These are phyloP conservation scores for Lathyrus tuberosus DNA, from an alignment of 306 rosid genomes.

Conservation along the genomic window DNA sequence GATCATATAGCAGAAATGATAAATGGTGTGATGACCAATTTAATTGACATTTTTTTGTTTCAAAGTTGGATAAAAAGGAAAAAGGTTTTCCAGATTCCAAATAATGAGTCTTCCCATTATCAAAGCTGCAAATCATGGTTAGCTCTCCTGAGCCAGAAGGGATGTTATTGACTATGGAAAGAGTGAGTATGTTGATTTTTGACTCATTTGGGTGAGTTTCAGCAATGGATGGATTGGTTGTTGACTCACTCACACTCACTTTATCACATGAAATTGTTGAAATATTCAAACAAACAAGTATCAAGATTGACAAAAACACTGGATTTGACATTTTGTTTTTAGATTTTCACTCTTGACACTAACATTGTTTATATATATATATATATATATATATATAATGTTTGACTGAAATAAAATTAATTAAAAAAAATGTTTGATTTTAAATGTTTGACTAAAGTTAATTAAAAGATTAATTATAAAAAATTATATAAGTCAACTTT, in stretches of 20 bases:
- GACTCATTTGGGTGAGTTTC: not conserved
- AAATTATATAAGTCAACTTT: too few species aligned
- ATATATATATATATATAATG: too few species aligned
- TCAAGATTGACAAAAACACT: not conserved
- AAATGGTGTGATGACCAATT: not conserved
- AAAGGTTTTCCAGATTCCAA: not conserved
- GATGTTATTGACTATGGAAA: not conserved
- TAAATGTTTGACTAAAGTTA: too few species aligned
- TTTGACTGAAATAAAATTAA: too few species aligned
- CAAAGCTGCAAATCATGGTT: not conserved
- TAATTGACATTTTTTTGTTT: not conserved
- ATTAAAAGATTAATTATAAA: too few species aligned
- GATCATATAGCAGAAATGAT: not conserved
- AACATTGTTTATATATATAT: too few species aligned
- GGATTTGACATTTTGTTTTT: slow-evolving; percentile 12
- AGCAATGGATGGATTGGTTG: not conserved
- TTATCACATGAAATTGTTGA: not conserved
- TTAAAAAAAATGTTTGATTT: too few species aligned
- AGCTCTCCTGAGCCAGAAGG: not conserved
- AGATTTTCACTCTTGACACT: not conserved
- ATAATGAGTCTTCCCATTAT: not conserved
- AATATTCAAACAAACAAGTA: slow-evolving; percentile 7
- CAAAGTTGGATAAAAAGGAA: not conserved
- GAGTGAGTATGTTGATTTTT: not conserved
- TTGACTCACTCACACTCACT: not conserved